Percentiles rank a stretch among this genome's conserved stretches.
Evolutionary conservation across 73 alveolate genomes (phyloP).

Genomic region (Uronychia binucleata): DNA sequence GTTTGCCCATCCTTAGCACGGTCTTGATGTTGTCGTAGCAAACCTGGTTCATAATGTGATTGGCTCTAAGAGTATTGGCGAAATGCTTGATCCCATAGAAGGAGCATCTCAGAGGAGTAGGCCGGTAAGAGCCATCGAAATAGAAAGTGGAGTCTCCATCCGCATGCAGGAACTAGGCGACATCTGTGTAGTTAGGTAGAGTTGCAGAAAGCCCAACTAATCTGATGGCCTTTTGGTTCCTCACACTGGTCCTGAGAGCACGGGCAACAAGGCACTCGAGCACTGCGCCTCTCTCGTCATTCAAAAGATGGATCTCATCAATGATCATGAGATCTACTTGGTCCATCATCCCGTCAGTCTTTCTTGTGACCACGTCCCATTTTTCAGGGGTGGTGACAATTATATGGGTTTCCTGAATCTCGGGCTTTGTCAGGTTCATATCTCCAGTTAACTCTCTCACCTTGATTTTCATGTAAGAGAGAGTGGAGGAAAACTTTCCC

Average conservation of each 20-base stretch:
- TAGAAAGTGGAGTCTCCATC: conserved; percentile 87
- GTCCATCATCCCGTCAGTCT: conserved; percentile 85
- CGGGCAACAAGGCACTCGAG: conserved; percentile 99
- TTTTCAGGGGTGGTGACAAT: conserved; percentile 99
- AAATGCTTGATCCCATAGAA: conserved; percentile 96
- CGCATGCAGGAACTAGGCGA: conserved; percentile 95
- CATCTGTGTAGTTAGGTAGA: conserved; percentile 98
- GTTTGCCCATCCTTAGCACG: conserved; percentile 88
- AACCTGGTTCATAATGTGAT: conserved; percentile 84
- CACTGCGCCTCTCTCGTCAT: conserved; percentile 99
- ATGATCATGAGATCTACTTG: conserved; percentile 91
- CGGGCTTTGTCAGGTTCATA: conserved; percentile 93
- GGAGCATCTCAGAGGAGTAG: conserved; percentile 98
- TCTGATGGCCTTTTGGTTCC: conserved; percentile 86
- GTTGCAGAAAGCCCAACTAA: conserved; percentile 99
- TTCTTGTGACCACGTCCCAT: conserved; percentile 99
- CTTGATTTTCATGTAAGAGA: conserved; percentile 90
- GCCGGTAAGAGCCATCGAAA: conserved; percentile 96
- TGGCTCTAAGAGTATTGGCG: conserved; percentile 59
- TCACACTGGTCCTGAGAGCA: conserved; percentile 86
- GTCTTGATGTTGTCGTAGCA: conserved; percentile 82
- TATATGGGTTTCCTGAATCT: conserved; percentile 96
- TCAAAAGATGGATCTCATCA: conserved; percentile 99
- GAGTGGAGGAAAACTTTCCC: conserved; percentile 82
- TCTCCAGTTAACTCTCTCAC: conserved; percentile 99